phyloP scores from a whole-genome alignment of 148 eudicot genomes.

The Persicaria tinctoria region DNA sequence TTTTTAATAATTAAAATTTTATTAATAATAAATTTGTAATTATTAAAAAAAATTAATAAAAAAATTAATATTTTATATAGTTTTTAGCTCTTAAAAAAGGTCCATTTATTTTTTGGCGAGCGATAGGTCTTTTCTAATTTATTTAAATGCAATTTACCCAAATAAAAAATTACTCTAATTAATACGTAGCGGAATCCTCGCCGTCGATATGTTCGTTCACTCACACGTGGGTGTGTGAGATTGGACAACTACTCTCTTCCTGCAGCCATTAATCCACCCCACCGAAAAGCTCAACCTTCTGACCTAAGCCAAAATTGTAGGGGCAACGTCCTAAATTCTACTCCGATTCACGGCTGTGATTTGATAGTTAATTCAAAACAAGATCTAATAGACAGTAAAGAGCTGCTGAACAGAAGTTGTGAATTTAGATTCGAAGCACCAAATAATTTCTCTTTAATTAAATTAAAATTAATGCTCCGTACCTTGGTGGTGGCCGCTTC shows the following conservation, averaged over 20 bases:
- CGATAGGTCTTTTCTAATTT: too few species aligned
- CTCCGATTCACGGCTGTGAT: neutral
- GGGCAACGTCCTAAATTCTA: neutral
- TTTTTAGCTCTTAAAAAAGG: too few species aligned
- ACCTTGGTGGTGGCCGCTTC: slow-evolving; percentile 1
- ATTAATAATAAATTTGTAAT: too few species aligned
- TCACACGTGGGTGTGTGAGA: neutral
- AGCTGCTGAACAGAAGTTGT: too few species aligned
- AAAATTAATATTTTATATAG: too few species aligned
- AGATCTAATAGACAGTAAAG: neutral
- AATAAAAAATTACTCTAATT: neutral
- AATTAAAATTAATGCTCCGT: neutral
- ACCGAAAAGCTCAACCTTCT: neutral
- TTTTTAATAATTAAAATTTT: too few species aligned
- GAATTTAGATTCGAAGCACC: neutral
- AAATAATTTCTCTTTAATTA: neutral
- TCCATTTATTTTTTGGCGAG: too few species aligned
- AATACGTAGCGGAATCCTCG: slow-evolving; percentile 4
- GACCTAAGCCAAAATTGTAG: neutral
- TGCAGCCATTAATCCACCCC: neutral
- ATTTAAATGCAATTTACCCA: neutral
- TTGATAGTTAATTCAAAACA: neutral
- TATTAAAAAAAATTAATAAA: too few species aligned
- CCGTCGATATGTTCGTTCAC: neutral
- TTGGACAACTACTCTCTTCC: neutral